Base-by-base conservation (phyloP, 257 asterid genomes). In the Jacaranda mimosifolia region DNA sequence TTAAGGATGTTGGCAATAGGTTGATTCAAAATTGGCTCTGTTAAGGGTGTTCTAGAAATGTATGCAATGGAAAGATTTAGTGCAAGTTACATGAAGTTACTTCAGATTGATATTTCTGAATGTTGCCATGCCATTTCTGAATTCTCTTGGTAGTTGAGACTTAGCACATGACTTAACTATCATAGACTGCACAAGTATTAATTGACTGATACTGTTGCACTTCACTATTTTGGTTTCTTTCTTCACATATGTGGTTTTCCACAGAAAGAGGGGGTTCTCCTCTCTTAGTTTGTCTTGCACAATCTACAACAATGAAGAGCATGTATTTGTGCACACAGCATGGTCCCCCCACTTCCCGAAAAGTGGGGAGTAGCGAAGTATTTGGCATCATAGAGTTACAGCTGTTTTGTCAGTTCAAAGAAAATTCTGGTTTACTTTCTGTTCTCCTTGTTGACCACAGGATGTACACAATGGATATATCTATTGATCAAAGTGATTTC, bases 381-480 rank as follows among this genome's bases (percentile, higher is more conserved):
- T 42, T 5, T 8, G 32, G 19, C 17, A 26, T 11, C 66, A 26
- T 65, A 0, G 4, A 26, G 32, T 19, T 26, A 17, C 13, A 36
- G 15, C 3, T 38, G 9, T 63, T 43, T 43, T 19, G 32, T 43
- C 21, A 15, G 55, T n/a, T 64, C 70, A 68, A 51, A 48, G 72
- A 74, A 70, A 32, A 14, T 40, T 11, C 3, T 51, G 73, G n/a
- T 11, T 53, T 38, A 68, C 74, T 70, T 19, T 43, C 59, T 48
- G 21, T 77, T 75, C 67, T 32, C 46, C 5, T 56, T n/a, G 73
- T 63, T 48, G 45, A 56, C 77, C 56, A 60, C 88, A 86, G 97
- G 85, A 70, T 76, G 76, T 52, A n/a, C 69, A 38, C 77, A 14
- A 91, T 88, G 99, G 93, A 79, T 58, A 59, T 70, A 79, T 63